These are phyloP conservation scores for Globisporangium viniferum DNA, from an alignment of 352 stramenopile genomes.

Conservation along the genomic window DNA sequence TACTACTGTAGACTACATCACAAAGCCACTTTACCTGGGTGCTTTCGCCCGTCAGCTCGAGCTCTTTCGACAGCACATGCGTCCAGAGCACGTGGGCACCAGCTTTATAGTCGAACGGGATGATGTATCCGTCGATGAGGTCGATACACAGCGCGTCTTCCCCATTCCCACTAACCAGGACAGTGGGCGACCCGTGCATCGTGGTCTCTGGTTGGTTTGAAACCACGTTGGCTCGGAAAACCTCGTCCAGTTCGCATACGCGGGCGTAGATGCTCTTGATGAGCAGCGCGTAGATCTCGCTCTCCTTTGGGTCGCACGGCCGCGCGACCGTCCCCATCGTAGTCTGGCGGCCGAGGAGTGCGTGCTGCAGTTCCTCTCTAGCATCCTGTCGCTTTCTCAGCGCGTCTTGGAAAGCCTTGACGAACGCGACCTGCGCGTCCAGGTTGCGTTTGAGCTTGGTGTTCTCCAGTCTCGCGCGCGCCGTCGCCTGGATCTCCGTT, in stretches of 20 bases:
- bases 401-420: constrained; percentile 34
- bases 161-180: constrained; percentile 30
- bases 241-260: not conserved
- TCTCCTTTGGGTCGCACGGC: not conserved
- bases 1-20: not conserved
- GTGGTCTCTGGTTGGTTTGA: not conserved
- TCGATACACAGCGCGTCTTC: constrained; percentile 32
- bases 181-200: constrained; percentile 16
- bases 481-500: constrained; percentile 31
- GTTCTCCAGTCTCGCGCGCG: constrained; percentile 39
- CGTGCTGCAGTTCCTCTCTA: not conserved
- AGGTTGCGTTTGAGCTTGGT: constrained; percentile 37
- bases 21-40: not conserved
- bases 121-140: constrained; percentile 11
- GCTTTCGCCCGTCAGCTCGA: constrained; percentile 18
- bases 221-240: constrained; percentile 20
- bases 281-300: constrained; percentile 2
- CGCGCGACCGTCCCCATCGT: too few species aligned
- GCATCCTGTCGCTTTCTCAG: constrained; percentile 22
- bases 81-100: constrained; percentile 31
- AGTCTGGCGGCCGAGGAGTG: too few species aligned
- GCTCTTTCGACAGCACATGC: constrained; percentile 23
- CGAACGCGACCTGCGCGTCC: constrained; percentile 37
- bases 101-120: constrained; percentile 9
- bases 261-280: constrained; percentile 21